Evolutionary conservation across 2,329 filamentous ascomycete species (phyloP), one percentile per base, ranked within the genome.

Genomic region (Aspergillus jensenii): DNA sequence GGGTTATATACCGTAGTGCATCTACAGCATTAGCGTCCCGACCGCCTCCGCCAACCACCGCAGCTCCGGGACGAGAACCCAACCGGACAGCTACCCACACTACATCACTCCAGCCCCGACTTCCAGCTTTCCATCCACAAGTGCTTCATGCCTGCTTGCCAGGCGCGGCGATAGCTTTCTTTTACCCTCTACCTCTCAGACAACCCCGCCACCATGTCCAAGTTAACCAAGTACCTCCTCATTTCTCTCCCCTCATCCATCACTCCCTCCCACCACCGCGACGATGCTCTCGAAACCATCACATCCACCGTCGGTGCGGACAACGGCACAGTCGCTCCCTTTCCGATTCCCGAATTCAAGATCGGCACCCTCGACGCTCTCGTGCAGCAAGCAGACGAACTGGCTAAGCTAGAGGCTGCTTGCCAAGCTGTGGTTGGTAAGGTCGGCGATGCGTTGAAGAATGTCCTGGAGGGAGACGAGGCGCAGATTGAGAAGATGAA

Each of bases 361-460:
- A 96, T 99, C 74, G 95, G 95, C 58, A 97, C 95, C 0, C 84
- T 99, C 39, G 95, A 99, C 78, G 91, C 90, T 40, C 83, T 99
- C 58, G 92, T 99, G 45, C 91, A 96, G 78, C 93, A 99, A 77
- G 95, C 95, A 56, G 95, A 99, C 71, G 95, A 98, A 71, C 82
- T 99, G 55, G 84, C 88, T 59, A 98, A 97, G 85, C 87, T 98
- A 52, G 91, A 96, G 65, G 76, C 82, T 37, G 83, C 85, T 37
- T 96, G 92, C 74, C 86, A 93, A 76, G 85, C 82, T 53, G 91
- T 97, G 6, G 93, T 96, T 40, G 83, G 83, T 67, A 98, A 97
- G 79, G 90, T 98, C 39, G 87, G 87, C 65, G 92, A 97, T 69
- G 93, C 92, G 55, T 79, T 99, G 74, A 86, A 86, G 75, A 87